Percentiles rank a stretch among this genome's conserved stretches.
Evolutionary conservation across 169 alveolate genomes (phyloP).

Genomic region (Plasmodium vinckei): DNA sequence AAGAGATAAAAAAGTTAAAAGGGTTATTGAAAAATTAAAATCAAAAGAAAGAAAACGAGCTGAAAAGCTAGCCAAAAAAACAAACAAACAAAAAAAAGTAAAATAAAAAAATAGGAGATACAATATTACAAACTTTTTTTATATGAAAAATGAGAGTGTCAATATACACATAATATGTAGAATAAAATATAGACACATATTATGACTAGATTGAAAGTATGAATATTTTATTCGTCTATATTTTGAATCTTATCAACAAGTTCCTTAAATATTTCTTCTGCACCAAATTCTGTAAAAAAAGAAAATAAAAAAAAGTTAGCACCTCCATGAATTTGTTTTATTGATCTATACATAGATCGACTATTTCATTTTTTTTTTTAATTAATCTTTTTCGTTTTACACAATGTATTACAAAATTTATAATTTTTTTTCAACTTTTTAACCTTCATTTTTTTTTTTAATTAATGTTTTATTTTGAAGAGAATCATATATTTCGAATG

Average conservation of each 20-base stretch:
- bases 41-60: conserved; percentile 1
- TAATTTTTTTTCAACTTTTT: conserved; percentile 7
- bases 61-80: background rate
- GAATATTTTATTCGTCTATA: too few species aligned
- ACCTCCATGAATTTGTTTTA: background rate
- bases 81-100: background rate
- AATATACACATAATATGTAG: too few species aligned
- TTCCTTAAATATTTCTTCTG: too few species aligned
- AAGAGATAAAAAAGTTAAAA: conserved; percentile 49
- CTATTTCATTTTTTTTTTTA: background rate
- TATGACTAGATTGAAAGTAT: too few species aligned
- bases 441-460: conserved; percentile 69
- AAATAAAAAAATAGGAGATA: background rate
- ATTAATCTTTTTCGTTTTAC: background rate
- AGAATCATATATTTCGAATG: conserved; percentile 65
- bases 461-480: conserved; percentile 52
- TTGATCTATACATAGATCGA: too few species aligned
- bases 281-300: too few species aligned
- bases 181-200: too few species aligned
- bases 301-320: background rate
- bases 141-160: too few species aligned
- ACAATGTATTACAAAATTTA: background rate
- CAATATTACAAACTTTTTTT: background rate
- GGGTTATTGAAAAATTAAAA: conserved; percentile 48
- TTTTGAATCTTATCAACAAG: too few species aligned